phyloP scores from a whole-genome alignment of 768 basidiomycete species.

The Russula sp. region DNA sequence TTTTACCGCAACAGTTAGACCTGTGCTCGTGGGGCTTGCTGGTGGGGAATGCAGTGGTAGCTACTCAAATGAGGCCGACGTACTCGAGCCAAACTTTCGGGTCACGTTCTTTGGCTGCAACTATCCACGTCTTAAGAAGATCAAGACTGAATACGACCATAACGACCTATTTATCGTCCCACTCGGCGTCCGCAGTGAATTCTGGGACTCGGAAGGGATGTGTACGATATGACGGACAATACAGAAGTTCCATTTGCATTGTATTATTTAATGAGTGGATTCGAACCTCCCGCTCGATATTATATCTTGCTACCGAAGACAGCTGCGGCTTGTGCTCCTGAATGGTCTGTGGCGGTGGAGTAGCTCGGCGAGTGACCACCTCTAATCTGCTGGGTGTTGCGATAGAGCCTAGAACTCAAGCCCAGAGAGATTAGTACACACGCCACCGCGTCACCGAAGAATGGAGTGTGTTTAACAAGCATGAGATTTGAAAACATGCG shows the following conservation, averaged over 20 bases:
- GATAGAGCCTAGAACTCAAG: no score
- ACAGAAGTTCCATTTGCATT: neutral
- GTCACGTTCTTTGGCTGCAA: conserved; percentile 40
- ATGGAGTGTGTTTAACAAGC: no score
- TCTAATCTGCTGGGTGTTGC: no score
- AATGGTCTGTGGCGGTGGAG: no score
- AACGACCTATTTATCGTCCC: conserved; percentile 38
- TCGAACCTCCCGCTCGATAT: no score
- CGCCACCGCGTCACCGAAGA: no score
- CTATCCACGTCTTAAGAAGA: conserved; percentile 34
- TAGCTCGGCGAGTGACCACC: no score
- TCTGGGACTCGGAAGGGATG: conserved; percentile 36
- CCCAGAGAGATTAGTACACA: no score
- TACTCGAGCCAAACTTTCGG: conserved; percentile 36
- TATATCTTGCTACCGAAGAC: no score
- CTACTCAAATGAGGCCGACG: conserved; percentile 41
- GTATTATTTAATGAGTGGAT: no score
- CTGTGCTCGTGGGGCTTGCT: conserved; percentile 35
- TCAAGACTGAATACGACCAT: conserved; percentile 38
- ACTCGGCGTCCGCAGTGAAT: conserved; percentile 38
- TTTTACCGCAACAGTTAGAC: conserved; percentile 34
- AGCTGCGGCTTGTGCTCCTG: no score
- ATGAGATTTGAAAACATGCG: no score
- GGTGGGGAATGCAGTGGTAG: conserved; percentile 35
- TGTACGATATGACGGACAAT: conserved; percentile 27